Percentiles rank a stretch among this genome's conserved stretches.
These are phyloP conservation scores for Alternaria gansuensis DNA, from an alignment of 2,329 filamentous ascomycete species.

Conservation along the genomic window DNA sequence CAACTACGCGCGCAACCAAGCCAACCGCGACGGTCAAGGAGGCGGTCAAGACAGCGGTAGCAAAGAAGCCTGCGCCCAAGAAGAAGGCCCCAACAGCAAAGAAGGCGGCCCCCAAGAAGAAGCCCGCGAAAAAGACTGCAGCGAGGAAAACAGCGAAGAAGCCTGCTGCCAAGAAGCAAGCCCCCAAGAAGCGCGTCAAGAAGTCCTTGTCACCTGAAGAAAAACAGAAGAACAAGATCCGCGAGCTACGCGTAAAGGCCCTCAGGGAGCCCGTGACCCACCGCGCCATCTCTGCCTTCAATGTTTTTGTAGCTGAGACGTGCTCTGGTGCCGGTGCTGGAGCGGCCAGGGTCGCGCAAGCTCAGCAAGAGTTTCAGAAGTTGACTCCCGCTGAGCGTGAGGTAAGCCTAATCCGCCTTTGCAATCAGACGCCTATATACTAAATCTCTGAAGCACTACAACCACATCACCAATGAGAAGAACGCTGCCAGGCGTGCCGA, in stretches of 20 bases:
- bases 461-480: conserved; percentile 60
- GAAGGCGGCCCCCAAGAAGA: conserved; percentile 37
- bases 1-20: conserved; percentile 41
- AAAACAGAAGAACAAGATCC: conserved; percentile 41
- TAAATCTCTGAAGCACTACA: conserved; percentile 59
- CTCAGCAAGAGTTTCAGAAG: conserved; percentile 33
- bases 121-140: conserved; percentile 20
- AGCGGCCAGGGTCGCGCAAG: conserved; percentile 10
- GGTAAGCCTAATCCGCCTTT: conserved; percentile 30
- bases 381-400: conserved; percentile 49
- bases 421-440: neutral
- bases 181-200: conserved; percentile 34
- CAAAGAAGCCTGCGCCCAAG: conserved; percentile 40
- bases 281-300: conserved; percentile 27
- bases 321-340: conserved; percentile 4
- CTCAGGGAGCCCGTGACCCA: conserved; percentile 45
- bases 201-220: conserved; percentile 42
- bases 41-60: conserved; percentile 36
- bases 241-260: conserved; percentile 50
- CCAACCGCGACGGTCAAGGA: conserved; percentile 47
- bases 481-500: conserved; percentile 55
- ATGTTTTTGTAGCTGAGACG: conserved; percentile 40
- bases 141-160: conserved; percentile 27
- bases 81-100: conserved; percentile 37
- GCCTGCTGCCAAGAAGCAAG: conserved; percentile 34